Percentiles rank a stretch among this genome's conserved stretches.
phyloP scores from a whole-genome alignment of 1,284 basidiomycete species.

The Sphagnurus paluster region DNA sequence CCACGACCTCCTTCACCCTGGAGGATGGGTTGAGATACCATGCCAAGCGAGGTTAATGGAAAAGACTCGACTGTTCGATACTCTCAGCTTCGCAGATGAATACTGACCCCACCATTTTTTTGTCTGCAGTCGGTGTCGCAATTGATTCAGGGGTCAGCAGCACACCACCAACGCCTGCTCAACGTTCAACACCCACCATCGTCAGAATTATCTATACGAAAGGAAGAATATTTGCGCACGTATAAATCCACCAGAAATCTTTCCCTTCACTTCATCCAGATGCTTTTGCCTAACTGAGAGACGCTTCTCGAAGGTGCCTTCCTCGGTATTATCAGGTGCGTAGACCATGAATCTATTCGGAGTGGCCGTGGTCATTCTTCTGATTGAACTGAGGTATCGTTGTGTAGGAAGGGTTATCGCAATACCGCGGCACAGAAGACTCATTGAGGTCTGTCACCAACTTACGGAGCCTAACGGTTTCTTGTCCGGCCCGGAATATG shows the following conservation, averaged over 20 bases:
- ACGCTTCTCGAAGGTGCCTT: constrained; percentile 46
- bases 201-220: too few relatives aligned
- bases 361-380: constrained; percentile 14
- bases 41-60: constrained; percentile 2
- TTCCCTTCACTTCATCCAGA: constrained; percentile 39
- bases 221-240: constrained; percentile 33
- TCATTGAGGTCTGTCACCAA: background rate
- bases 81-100: constrained; percentile 41
- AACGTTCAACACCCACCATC: too few relatives aligned
- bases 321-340: constrained; percentile 52
- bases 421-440: background rate
- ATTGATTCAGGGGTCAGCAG: constrained; percentile 40
- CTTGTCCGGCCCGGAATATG: too few relatives aligned
- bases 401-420: background rate
- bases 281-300: constrained; percentile 48
- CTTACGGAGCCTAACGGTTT: too few relatives aligned
- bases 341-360: constrained; percentile 48
- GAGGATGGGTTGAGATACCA: constrained; percentile 2
- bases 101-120: constrained; percentile 42
- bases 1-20: constrained; percentile 37
- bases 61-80: constrained; percentile 37
- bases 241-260: constrained; percentile 42
- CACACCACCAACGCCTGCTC: constrained; percentile 37
- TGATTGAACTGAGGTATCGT: background rate
- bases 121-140: constrained; percentile 31